A percentile compares a stretch with the other conserved stretches of the same genome.
Evolutionary conservation across 352 stramenopile genomes (phyloP).

Genomic region (Phytophthora ohioensis): DNA sequence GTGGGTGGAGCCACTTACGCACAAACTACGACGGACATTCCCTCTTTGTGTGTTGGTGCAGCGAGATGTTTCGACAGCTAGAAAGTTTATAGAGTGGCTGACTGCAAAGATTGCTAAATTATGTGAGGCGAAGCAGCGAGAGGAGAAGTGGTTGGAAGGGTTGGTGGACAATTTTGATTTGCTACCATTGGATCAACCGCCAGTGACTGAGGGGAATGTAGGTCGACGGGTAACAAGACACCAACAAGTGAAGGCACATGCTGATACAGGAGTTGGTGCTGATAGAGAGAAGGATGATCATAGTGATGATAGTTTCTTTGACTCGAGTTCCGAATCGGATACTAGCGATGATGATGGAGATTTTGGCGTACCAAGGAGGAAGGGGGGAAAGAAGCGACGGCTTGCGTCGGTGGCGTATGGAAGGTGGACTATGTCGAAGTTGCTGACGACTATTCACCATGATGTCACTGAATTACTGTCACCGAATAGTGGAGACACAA

Average conservation of each 20-base stretch:
- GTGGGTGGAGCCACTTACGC: slow-evolving; percentile 76
- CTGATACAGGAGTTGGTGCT: not conserved
- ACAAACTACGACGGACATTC: slow-evolving; percentile 76
- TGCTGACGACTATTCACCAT: slow-evolving; percentile 48
- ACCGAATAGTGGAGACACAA: slow-evolving; percentile 23
- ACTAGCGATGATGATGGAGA: slow-evolving; percentile 14
- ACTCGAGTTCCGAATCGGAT: slow-evolving; percentile 25
- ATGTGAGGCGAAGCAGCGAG: slow-evolving; percentile 35
- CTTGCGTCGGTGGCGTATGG: slow-evolving; percentile 33
- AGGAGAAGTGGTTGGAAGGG: slow-evolving; percentile 65
- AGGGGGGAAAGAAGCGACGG: slow-evolving; percentile 8
- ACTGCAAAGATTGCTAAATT: slow-evolving; percentile 61
- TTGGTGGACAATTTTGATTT: slow-evolving; percentile 63
- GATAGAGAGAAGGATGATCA: slow-evolving; percentile 4
- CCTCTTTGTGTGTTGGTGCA: slow-evolving; percentile 65
- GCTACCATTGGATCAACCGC: slow-evolving; percentile 33
- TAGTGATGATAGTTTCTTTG: slow-evolving; percentile 18
- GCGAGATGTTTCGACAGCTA: slow-evolving; percentile 61
- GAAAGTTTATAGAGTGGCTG: slow-evolving; percentile 74
- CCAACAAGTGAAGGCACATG: slow-evolving; percentile 15
- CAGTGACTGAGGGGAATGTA: slow-evolving; percentile 14
- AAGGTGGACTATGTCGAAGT: slow-evolving; percentile 59
- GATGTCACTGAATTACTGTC: slow-evolving; percentile 38
- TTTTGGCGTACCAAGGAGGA: not conserved
- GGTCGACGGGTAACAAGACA: slow-evolving; percentile 31